Evolutionary conservation across 2,329 filamentous ascomycete species (phyloP), one percentile per base, ranked within the genome.

Genomic region (Seiridium cupressi): DNA sequence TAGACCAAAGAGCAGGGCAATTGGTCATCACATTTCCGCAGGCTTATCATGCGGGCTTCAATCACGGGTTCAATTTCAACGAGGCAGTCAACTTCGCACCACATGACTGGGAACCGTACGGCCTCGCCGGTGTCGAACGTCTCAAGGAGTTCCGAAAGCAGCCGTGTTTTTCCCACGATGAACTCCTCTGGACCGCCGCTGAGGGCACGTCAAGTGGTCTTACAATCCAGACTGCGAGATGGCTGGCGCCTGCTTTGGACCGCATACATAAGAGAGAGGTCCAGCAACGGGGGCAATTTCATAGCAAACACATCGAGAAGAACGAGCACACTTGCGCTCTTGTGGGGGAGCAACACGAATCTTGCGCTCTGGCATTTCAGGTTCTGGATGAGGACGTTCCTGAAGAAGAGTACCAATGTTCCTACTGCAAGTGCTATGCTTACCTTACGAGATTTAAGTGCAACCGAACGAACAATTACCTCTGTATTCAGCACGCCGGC

Each of bases 51-150:
- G 94, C 95, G 5, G 95, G 95, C 0, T 99, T 99, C 78, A 99
- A 99, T 69, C 95, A 99, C 69, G 95, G 91, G 0, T 99, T 99
- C 80, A 99, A 99, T 72, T 96, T 97, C 76, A 99, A 99, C 68
- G 95, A 99, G 74, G 95, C 95, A 4, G 95, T 99, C 67, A 99
- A 99, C 72, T 99, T 99, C 76, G 95, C 95, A 0, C 95, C 95
- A 0, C 83, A 81, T 35, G 95, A 99, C 68, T 99, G 95, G 95
- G 95, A 99, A 70, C 92, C 93, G 0, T 96, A 88, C 71, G 95
- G 95, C 2, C 88, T 94, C 59, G 84, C 88, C 35, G 93, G 95
- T 1, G 93, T 98, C 1, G 89, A 94, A 68, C 85, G 94, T 65
- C 80, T 98, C 36, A 92, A 95, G 67, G 84, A 89, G 55, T 99